Base-by-base conservation (phyloP, 176 grass and related monocot species). In the Alopecurus myosuroides region DNA sequence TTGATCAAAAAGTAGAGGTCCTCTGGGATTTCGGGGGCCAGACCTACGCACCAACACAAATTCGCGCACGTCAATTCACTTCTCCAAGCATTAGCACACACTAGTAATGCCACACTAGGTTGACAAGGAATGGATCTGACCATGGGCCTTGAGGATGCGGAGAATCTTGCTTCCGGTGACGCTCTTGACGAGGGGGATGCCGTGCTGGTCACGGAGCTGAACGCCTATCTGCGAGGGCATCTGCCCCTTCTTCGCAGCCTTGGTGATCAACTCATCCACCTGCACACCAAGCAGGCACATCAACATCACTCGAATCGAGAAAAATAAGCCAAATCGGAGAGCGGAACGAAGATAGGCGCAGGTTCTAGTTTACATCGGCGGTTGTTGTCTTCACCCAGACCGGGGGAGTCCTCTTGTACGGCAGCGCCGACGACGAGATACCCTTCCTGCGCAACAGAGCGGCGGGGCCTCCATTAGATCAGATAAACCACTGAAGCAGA, bases 131-230 rank as follows among this genome's bases (percentile, higher is more conserved):
- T 4, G 20, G 0, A 50, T 68, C 89, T 80, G 62, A 97, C 94
- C 94, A 29, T 97, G 86, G 11, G 87, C 94, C 89, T 97, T 97
- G 19, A 97, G 94, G 79, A 97, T 94, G 70, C 94, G 90, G 63
- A 97, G 94, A 45, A 97, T 97, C 89, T 97, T 97, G 94, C 82
- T 97, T 13, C 94, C 94, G 3, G 94, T 97, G 19, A 97, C 87
- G 45, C 87, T 94, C 77, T 87, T 89, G 31, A 96, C 91, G 44
- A 93, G 94, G 3, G 94, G 89, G 23, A 97, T 97, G 1, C 94
- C 94, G 28, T 97, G 94, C 49, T 92, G 92, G 87, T 97, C 94
- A 84, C 94, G 94, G 74, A 97, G 94, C 62, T 86, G 48, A 35
- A 97, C 91, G 42, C 94, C 91, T 26, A 97, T 97, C 79, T 97